Conservation (phyloP, 2,329 filamentous ascomycete species). For the Cadophora sp. region DNA sequence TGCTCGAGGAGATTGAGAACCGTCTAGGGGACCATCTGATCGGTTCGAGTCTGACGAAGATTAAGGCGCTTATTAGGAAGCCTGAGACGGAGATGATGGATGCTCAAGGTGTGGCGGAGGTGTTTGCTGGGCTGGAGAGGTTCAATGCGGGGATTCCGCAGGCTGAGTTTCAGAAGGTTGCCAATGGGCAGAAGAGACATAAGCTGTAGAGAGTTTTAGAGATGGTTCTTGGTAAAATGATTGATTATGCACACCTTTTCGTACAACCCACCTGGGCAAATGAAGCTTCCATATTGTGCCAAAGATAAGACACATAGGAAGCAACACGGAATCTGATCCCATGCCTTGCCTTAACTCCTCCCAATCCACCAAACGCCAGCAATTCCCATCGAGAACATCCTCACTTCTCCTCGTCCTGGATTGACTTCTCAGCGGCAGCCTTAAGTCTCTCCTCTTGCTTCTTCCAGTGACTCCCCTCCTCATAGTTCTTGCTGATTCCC, state of each 20-base stretch:
- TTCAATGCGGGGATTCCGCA: constrained; percentile 75
- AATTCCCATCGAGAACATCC: background rate
- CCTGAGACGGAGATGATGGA: constrained; percentile 78
- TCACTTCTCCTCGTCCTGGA: constrained; percentile 31
- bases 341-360: background rate
- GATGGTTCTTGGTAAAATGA: background rate
- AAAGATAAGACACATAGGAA: no score
- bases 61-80: constrained; percentile 82
- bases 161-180: constrained; percentile 86
- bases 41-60: constrained; percentile 77
- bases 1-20: constrained; percentile 82
- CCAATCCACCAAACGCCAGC: constrained; percentile 4
- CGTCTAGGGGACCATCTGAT: constrained; percentile 80
- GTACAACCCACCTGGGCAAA: background rate
- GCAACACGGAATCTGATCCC: background rate
- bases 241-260: constrained; percentile 27
- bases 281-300: background rate
- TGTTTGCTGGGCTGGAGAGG: constrained; percentile 82
- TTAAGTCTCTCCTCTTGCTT: constrained; percentile 76
- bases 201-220: constrained; percentile 68
- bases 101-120: constrained; percentile 80
- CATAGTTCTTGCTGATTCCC: constrained; percentile 84
- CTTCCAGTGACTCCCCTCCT: constrained; percentile 86
- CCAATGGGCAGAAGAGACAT: constrained; percentile 89
- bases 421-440: constrained; percentile 50